Evolutionary conservation across 371 early-diverging fungal species (phyloP).

Genomic region (Choanephora cucurbitarum): DNA sequence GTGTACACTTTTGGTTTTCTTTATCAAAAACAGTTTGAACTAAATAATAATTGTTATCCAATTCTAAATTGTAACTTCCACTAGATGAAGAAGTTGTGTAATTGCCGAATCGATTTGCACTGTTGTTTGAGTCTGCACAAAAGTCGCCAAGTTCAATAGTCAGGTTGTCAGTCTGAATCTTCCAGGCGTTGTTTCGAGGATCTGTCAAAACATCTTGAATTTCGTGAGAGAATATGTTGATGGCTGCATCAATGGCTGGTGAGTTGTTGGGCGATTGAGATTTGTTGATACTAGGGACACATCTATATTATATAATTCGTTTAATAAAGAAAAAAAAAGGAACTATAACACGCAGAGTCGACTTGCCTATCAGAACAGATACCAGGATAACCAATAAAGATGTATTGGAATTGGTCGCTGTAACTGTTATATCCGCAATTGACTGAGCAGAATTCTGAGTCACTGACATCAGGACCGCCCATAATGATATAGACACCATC

Average conservation of each 20-base stretch:
- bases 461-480: slow-evolving; percentile 42
- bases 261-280: slow-evolving; percentile 44
- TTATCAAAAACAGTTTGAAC: slow-evolving; percentile 52
- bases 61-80: slow-evolving; percentile 45
- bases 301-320: slow-evolving; percentile 14
- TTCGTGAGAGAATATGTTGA: slow-evolving; percentile 58
- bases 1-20: slow-evolving; percentile 37
- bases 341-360: background rate
- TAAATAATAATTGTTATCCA: slow-evolving; percentile 39
- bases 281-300: slow-evolving; percentile 37
- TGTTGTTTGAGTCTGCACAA: slow-evolving; percentile 37
- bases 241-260: slow-evolving; percentile 51
- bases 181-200: slow-evolving; percentile 52
- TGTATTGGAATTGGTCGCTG: slow-evolving; percentile 49
- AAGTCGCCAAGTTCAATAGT: slow-evolving; percentile 50
- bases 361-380: slow-evolving; percentile 27
- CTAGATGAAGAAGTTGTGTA: slow-evolving; percentile 21
- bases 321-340: background rate
- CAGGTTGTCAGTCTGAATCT: slow-evolving; percentile 17
- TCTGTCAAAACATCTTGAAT: slow-evolving; percentile 54
- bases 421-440: slow-evolving; percentile 54
- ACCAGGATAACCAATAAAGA: slow-evolving; percentile 52
- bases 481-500: slow-evolving; percentile 54
- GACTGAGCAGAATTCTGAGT: slow-evolving; percentile 40
- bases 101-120: slow-evolving; percentile 40